phyloP scores from a whole-genome alignment of 208 protist genomes.

The Leishmania lainsoni region DNA sequence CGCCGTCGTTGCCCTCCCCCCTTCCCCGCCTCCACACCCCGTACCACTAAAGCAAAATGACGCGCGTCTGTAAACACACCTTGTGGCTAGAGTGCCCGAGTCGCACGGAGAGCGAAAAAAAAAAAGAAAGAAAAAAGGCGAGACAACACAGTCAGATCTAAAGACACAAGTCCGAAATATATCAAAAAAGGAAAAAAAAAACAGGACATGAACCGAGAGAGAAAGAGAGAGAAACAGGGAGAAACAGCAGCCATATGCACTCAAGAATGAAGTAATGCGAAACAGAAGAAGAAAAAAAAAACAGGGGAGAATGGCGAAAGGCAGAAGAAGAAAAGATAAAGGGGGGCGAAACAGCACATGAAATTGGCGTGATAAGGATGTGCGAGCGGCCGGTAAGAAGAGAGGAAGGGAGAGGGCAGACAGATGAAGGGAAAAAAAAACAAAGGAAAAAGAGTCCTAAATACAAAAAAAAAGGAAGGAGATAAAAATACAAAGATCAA shows the following conservation, averaged over 20 bases:
- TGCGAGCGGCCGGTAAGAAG: conserved; percentile 1
- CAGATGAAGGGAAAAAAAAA: not conserved
- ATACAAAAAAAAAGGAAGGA: not conserved
- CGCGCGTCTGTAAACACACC: not conserved
- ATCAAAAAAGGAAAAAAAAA: not conserved
- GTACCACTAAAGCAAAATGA: not conserved
- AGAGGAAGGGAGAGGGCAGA: not conserved
- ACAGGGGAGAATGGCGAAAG: not conserved
- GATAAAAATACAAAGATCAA: not conserved
- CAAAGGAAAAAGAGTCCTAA: not conserved
- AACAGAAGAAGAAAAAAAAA: not conserved
- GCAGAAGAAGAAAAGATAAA: not conserved
- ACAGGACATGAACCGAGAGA: not conserved
- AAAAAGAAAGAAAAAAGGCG: not conserved
- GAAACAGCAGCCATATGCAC: not conserved
- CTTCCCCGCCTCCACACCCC: not conserved
- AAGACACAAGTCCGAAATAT: not conserved
- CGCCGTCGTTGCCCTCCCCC: not conserved
- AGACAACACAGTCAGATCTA: not conserved
- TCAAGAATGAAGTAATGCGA: not conserved
- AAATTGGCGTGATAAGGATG: not conserved
- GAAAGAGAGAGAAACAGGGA: not conserved
- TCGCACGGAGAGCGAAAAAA: not conserved
- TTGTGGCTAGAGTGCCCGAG: not conserved
- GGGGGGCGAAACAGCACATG: not conserved